These are phyloP conservation scores for Westerdykella sp. DNA, from an alignment of 2,329 filamentous ascomycete genomes.

Conservation along the genomic window DNA sequence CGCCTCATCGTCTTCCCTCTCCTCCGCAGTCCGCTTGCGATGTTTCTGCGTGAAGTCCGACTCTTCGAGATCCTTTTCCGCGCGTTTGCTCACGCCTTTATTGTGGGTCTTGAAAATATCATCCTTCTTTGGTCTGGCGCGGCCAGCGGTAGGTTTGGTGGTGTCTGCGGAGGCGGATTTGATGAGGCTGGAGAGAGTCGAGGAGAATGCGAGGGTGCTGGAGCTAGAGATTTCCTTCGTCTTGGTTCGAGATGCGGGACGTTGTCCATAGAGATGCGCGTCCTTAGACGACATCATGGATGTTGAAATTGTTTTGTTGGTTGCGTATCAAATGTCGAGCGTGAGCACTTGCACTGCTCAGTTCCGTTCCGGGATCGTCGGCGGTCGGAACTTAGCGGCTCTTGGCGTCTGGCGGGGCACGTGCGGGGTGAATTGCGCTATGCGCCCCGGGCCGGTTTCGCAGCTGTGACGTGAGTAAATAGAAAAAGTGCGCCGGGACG, in stretches of 20 bases:
- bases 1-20: slow-evolving; percentile 52
- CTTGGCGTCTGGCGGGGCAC: slow-evolving; percentile 15
- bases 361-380: slow-evolving; percentile 2
- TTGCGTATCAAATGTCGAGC: not conserved
- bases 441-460: not conserved
- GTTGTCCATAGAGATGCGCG: slow-evolving; percentile 68
- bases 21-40: slow-evolving; percentile 49
- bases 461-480: no score
- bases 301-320: slow-evolving; percentile 1
- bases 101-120: slow-evolving; percentile 66
- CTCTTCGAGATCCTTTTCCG: slow-evolving; percentile 54
- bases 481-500: no score
- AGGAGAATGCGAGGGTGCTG: slow-evolving; percentile 76
- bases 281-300: slow-evolving; percentile 42
- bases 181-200: slow-evolving; percentile 78
- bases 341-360: not conserved
- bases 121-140: slow-evolving; percentile 54
- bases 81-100: slow-evolving; percentile 56
- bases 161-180: slow-evolving; percentile 40
- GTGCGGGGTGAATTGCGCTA: slow-evolving; percentile 16
- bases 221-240: slow-evolving; percentile 63
- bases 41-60: slow-evolving; percentile 56
- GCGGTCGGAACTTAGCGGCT: slow-evolving; percentile 19
- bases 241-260: slow-evolving; percentile 20
- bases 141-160: slow-evolving; percentile 42